Conservation (phyloP, 257 asterid genomes). For the Marsdenia floribunda region DNA sequence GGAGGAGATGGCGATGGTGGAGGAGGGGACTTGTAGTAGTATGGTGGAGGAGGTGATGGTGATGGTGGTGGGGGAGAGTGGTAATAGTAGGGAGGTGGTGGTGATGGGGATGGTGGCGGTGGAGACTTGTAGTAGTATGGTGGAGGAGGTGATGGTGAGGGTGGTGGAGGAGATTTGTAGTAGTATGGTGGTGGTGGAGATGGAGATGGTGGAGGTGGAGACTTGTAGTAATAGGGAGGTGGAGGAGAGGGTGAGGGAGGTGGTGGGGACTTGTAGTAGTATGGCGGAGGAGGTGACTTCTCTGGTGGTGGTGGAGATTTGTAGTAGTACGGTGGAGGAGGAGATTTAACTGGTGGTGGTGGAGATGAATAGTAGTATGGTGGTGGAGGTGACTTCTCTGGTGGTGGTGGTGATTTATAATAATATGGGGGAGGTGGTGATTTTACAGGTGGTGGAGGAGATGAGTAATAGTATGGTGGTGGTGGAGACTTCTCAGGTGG, state of each 20-base stretch:
- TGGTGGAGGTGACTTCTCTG: slow-evolving; percentile 40
- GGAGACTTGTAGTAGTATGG: not conserved
- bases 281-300: slow-evolving; percentile 4
- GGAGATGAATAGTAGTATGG: slow-evolving; percentile 29
- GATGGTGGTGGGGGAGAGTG: not conserved
- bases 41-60: not conserved
- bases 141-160: not conserved
- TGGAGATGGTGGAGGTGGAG: slow-evolving; percentile 41
- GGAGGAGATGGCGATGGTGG: slow-evolving; percentile 24
- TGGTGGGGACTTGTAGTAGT: slow-evolving; percentile 25
- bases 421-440: too few relatives aligned
- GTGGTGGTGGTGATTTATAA: not conserved
- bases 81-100: not conserved
- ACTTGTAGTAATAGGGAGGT: slow-evolving; percentile 15
- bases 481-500: slow-evolving; percentile 12
- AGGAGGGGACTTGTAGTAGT: slow-evolving; percentile 33
- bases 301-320: slow-evolving; percentile 30
- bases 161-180: not conserved
- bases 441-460: not conserved
- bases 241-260: slow-evolving; percentile 19
- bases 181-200: slow-evolving; percentile 17
- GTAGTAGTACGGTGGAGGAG: slow-evolving; percentile 6
- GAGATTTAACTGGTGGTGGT: not conserved
- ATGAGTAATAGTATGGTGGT: not conserved
- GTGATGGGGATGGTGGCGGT: not conserved